phyloP scores from a whole-genome alignment of 2,329 filamentous ascomycete genomes.

The Graphilbum sp. region DNA sequence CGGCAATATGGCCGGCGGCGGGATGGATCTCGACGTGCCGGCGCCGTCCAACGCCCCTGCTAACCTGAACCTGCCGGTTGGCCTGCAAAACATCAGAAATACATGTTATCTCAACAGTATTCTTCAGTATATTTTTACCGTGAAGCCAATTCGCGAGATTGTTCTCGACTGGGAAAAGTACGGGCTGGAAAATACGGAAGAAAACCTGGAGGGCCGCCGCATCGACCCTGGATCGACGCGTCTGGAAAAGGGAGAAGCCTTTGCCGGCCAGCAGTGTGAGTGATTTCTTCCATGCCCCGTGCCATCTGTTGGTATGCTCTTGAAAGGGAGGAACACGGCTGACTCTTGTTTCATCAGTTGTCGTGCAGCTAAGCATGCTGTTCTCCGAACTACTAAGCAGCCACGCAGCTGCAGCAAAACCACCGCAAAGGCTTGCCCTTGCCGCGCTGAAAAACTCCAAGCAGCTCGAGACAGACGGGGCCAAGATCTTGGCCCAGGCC shows the following conservation, averaged over 20 bases:
- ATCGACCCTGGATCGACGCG: conserved; percentile 22
- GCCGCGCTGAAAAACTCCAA: conserved; percentile 43
- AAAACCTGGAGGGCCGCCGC: conserved; percentile 36
- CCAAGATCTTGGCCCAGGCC: conserved; percentile 4
- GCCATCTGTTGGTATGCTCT: not conserved
- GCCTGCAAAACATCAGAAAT: conserved; percentile 85
- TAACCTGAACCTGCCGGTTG: conserved; percentile 53
- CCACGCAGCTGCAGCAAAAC: conserved; percentile 44
- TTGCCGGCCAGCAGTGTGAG: conserved; percentile 54
- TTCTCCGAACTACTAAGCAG: conserved; percentile 57
- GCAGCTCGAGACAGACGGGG: conserved; percentile 11
- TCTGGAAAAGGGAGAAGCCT: conserved; percentile 12
- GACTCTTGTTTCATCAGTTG: conserved; percentile 42
- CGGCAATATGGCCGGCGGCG: not conserved
- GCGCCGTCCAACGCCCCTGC: conserved; percentile 10
- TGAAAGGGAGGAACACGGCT: no score
- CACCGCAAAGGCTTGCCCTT: conserved; percentile 62
- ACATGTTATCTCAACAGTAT: conserved; percentile 97
- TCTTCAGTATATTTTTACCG: conserved; percentile 85
- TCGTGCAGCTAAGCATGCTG: conserved; percentile 52
- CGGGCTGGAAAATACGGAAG: conserved; percentile 49
- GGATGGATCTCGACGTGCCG: not conserved
- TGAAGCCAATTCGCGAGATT: conserved; percentile 65
- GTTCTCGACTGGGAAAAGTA: conserved; percentile 60
- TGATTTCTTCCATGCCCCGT: conserved; percentile 9